phyloP scores from a whole-genome alignment of 2,329 filamentous ascomycete genomes.

The Epichloe gansuensis region DNA sequence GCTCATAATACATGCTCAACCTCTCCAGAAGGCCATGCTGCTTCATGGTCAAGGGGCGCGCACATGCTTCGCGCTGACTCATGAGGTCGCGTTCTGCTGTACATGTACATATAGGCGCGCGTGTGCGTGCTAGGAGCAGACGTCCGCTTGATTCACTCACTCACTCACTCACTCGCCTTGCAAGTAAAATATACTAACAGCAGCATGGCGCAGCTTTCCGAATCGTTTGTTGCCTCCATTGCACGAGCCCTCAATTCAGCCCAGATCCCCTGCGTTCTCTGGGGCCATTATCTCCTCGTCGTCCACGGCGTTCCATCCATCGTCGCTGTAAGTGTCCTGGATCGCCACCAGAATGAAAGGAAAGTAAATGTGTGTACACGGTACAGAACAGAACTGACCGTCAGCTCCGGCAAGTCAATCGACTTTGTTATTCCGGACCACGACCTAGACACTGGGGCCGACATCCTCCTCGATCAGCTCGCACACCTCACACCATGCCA shows the following conservation, averaged over 20 bases:
- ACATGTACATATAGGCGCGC: too few relatives aligned
- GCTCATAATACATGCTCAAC: too few relatives aligned
- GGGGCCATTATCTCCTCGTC: constrained; percentile 1
- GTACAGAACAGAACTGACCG: not conserved
- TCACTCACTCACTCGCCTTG: too few relatives aligned
- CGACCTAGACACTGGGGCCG: not conserved
- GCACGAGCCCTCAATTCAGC: not conserved
- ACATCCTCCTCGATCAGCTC: not conserved
- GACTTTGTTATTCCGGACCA: not conserved
- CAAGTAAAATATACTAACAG: too few relatives aligned
- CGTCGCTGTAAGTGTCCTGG: not conserved
- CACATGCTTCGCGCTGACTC: too few relatives aligned
- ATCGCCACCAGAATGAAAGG: not conserved
- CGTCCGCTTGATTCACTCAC: too few relatives aligned
- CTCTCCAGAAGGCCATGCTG: too few relatives aligned
- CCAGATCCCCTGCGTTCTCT: not conserved
- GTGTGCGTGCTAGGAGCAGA: too few relatives aligned
- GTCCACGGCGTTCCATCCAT: not conserved
- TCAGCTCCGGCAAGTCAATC: not conserved
- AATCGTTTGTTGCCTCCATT: not conserved
- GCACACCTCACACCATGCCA: not conserved
- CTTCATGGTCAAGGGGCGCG: too few relatives aligned
- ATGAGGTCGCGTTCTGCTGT: too few relatives aligned
- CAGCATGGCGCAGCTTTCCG: not conserved
- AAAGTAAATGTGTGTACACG: not conserved